Evolutionary conservation across 1,284 basidiomycete species (phyloP), one percentile per base, ranked within the genome.

Genomic region (Cryptococcus amylolentus): DNA sequence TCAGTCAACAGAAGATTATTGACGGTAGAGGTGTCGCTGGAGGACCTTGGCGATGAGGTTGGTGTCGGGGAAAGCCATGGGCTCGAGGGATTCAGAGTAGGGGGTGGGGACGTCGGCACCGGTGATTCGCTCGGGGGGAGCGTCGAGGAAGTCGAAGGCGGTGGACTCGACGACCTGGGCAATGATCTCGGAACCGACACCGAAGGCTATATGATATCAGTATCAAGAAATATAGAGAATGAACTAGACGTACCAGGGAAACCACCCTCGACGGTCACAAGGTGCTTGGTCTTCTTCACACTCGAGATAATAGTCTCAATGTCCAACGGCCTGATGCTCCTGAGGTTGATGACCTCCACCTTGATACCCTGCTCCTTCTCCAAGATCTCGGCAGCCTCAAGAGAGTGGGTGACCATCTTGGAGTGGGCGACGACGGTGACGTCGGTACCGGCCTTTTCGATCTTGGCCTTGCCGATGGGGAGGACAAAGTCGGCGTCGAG

Each of bases 111-210:
- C 86, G 74, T 98, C 82, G 52, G 96, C 94, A 72, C 96, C 96
- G 61, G 96, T 98, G 65, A 99, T 83, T 65, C 96, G 88, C 83
- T 98, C 96, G 53, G 97, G 91, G 27, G 95, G 91, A 26, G 95
- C 94, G 80, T 99, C 96, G 49, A 98, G 87, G 81, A 91, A 95
- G 80, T 96, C 91, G 73, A 94, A 97, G 6, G 91, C 93, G 68
- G 94, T 88, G 69, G 90, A 92, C 83, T 98, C 95, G 62, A 94
- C 83, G 69, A 96, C 89, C 78, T 95, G 91, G 14, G 95, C 94
- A 68, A 90, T 91, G 71, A 99, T 96, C 80, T 99, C 96, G 69
- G 91, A 93, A 63, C 95, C 95, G 55, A 99, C 93, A 80, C 96
- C 92, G 78, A 98, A 98, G 49, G 85, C 88, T 71, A 35, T 37